Evolutionary conservation across 1,284 basidiomycete species (phyloP).

Genomic region (Sparassis latifolia): DNA sequence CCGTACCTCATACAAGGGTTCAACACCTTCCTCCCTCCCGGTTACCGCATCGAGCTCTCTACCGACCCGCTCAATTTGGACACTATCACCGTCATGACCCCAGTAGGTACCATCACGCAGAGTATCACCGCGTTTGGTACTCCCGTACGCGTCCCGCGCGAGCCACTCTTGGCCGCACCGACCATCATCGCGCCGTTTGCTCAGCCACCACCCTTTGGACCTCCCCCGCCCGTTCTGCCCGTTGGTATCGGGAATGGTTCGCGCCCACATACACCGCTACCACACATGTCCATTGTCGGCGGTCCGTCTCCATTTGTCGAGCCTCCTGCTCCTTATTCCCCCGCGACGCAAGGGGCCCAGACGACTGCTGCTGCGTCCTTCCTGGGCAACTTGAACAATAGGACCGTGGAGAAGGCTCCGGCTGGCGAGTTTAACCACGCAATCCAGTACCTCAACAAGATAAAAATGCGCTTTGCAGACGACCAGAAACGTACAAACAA

Average conservation of each 20-base stretch:
- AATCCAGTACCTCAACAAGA: conserved; percentile 98
- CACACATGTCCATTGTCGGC: conserved; percentile 4
- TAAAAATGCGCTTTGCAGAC: conserved; percentile 90
- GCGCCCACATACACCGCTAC: conserved; percentile 22
- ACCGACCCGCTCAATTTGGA: conserved; percentile 70
- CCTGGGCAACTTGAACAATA: conserved; percentile 41
- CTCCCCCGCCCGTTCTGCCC: conserved; percentile 25
- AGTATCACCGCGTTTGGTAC: conserved; percentile 33
- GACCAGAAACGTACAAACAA: conserved; percentile 97
- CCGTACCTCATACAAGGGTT: conserved; percentile 95
- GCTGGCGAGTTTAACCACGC: conserved; percentile 91
- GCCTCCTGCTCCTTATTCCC: conserved; percentile 14
- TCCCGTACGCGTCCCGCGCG: conserved; percentile 26
- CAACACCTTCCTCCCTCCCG: conserved; percentile 96
- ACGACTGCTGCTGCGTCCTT: conserved; percentile 53
- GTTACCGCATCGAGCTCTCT: conserved; percentile 94
- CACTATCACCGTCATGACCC: conserved; percentile 93
- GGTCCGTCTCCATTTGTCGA: conserved; percentile 4
- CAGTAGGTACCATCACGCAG: conserved; percentile 76
- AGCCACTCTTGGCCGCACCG: conserved; percentile 8
- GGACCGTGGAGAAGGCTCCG: conserved; percentile 32
- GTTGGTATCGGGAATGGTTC: conserved; percentile 24
- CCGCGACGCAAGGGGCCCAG: conserved; percentile 18
- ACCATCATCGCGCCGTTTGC: conserved; percentile 15
- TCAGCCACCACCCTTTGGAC: conserved; percentile 19